Evolutionary conservation across 331 rosid species (phyloP), one percentile per base, ranked within the genome.

Genomic region (Malus hybrid): DNA sequence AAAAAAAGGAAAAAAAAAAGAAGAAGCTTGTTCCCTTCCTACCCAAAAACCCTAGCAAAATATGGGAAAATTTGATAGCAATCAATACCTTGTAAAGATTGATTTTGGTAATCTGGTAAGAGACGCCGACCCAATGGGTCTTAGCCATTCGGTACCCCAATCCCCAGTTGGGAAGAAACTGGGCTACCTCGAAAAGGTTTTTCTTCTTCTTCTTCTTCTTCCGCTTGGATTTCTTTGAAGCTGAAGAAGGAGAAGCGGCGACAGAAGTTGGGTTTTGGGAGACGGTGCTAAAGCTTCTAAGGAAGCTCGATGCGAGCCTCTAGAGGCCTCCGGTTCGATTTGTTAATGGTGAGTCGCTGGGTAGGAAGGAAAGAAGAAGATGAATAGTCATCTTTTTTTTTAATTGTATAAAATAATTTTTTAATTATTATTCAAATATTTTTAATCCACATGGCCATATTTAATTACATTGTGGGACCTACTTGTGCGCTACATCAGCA

Each of bases 101-200:
- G 24, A 24, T 24, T 24, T 24, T 24, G 24, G 24, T 24, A 24
- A 24, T 24, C 24, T 24, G 24, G 24, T 24, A 94, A 42, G 99
- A 88, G 74, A 90, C 88, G 5, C 87, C 95, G 0, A 81, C 69
- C 97, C 99, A 94, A 61, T 94, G 97, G 68, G 86, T 76, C 83
- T 94, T 94, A 59, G 96, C 96, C 95, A 94, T 83, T 77, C 87
- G 97, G 70, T 87, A 87, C 7, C 99, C 96, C n/a, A 94, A 71
- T 71, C 97, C 99, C 97, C 97, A 94, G 52, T 84, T 90, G 62
- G 99, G 97, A 57, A 94, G 73, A 70, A 90, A 94, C 85, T 90
- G 97, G 71, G 91, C 88, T 39, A 94, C 93, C 81, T 94, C 99
- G 75, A 94, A 90, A 55, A 94, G 82, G 80, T 94, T 94, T 86